phyloP scores from a whole-genome alignment of 148 eudicot species.

The Vaccinium myrtillus region DNA sequence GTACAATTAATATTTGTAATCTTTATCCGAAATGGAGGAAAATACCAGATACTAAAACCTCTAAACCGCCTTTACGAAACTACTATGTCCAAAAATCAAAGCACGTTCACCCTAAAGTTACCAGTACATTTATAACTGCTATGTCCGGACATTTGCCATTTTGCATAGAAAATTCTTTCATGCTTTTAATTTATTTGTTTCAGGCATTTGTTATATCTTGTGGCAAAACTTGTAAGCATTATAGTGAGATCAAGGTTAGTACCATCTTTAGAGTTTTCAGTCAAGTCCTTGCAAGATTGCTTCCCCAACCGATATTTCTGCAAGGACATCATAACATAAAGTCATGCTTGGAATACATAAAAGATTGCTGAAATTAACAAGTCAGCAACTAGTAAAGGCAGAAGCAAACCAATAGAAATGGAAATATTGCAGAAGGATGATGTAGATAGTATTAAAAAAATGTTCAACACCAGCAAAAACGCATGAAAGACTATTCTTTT shows the following conservation, averaged over 20 bases:
- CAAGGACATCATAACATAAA: conserved; percentile 16
- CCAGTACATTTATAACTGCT: not conserved
- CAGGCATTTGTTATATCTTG: not conserved
- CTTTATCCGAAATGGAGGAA: not conserved
- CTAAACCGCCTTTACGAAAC: not conserved
- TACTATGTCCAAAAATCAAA: not conserved
- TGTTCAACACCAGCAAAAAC: not conserved
- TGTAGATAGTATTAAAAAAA: not conserved
- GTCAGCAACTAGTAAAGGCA: not conserved
- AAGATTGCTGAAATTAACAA: not conserved
- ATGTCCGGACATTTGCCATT: not conserved
- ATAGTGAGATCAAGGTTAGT: conserved; percentile 10
- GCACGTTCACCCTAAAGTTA: not conserved
- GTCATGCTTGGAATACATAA: not conserved
- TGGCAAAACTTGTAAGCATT: not conserved
- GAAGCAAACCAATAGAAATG: not conserved
- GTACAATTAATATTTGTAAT: not conserved
- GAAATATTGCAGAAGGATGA: not conserved
- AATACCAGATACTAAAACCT: not conserved
- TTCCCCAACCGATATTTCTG: conserved; percentile 53
- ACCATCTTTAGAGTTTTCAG: conserved; percentile 43
- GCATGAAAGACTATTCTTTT: not conserved
- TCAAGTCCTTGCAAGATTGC: conserved; percentile 40
- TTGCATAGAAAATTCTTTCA: not conserved
- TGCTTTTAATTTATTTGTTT: not conserved